These are phyloP conservation scores for Clavispora santaluciae DNA, from an alignment of 805 yeast species.

Conservation along the genomic window DNA sequence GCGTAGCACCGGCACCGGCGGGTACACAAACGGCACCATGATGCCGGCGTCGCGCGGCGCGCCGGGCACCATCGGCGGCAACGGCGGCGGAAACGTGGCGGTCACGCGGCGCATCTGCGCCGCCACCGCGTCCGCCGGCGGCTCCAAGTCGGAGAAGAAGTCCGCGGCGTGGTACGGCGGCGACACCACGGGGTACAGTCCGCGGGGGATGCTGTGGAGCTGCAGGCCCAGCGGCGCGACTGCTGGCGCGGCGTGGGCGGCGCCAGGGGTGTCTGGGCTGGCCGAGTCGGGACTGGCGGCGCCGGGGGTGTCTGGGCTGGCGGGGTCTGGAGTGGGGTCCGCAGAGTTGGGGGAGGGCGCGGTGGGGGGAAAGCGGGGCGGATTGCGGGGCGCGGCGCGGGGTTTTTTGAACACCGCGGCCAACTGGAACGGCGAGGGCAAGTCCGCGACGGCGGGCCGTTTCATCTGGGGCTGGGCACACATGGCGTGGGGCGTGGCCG, in stretches of 20 bases:
- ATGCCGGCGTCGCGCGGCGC: slow-evolving; percentile 19
- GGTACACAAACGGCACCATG: slow-evolving; percentile 41
- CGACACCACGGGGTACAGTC: slow-evolving; percentile 33
- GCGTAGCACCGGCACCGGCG: slow-evolving; percentile 36
- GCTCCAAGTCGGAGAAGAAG: slow-evolving; percentile 32
- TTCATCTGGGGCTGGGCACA: slow-evolving; percentile 1
- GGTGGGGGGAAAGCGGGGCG: not conserved
- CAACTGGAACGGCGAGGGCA: slow-evolving; percentile 14
- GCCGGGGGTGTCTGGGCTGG: not conserved
- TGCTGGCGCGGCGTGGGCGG: not conserved
- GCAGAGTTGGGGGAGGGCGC: no score
- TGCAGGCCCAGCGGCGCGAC: not conserved
- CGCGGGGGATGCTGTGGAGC: slow-evolving; percentile 31
- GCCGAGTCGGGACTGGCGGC: not conserved
- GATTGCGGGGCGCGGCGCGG: not conserved
- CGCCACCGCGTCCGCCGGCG: slow-evolving; percentile 9
- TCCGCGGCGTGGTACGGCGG: slow-evolving; percentile 26
- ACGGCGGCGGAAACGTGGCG: slow-evolving; percentile 35
- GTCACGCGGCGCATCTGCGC: slow-evolving; percentile 22
- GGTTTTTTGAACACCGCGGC: slow-evolving; percentile 13
- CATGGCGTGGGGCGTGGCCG: not conserved
- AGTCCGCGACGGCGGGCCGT: slow-evolving; percentile 7
- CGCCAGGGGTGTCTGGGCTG: not conserved
- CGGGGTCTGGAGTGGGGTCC: no score
- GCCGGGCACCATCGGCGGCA: slow-evolving; percentile 23